Base-by-base conservation (phyloP, 495 filamentous ascomycete species). In the Penicillium silybi region DNA sequence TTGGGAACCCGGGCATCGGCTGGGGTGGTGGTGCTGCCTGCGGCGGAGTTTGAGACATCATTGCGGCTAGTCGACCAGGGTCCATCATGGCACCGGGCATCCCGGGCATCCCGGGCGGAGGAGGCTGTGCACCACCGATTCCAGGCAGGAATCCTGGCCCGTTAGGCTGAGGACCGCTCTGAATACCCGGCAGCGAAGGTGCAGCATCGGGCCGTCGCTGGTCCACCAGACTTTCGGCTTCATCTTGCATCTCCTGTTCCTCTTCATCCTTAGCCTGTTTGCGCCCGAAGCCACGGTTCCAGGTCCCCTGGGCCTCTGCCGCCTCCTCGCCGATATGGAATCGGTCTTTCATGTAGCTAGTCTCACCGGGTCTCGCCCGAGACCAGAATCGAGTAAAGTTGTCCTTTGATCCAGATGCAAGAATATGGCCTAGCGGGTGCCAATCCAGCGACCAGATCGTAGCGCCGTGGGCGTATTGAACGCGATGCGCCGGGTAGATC, bases 391-490 rank as follows among this genome's bases (percentile, higher is more conserved):
- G 83, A 7, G 93, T 97, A 41, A 95, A 89, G 41, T 92, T 86
- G 68, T 98, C 93, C 66, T 98, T 98, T 2, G 92, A 96, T 4
- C 93, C 93, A n/a, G 93, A 95, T n/a, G 91, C 90, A 22, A 98
- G 79, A 52, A 98, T 92, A 61, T 98, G 93, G 18, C 93, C 93
- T 0, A 97, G 75, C 1, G 93, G 93, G 61, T 98, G 93, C 89
- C 93, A 98, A 74, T 96, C 90, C 19, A 98, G 76, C 4, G 90
- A 92, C 93, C 93, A 98, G 50, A 98, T 92, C 9, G 91, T 86
- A 57, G 89, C 92, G 35, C 92, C 89, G 59, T 98, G 93, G 1
- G 93, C 93, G 52, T 86, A 91, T 32, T 86, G 82, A 41, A 96
- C 66, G 54, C 81, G 81, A 70, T 96, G 92, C 1, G 90, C 88